Conservation (phyloP, 345 rosid species). For the Clausena lansium region DNA sequence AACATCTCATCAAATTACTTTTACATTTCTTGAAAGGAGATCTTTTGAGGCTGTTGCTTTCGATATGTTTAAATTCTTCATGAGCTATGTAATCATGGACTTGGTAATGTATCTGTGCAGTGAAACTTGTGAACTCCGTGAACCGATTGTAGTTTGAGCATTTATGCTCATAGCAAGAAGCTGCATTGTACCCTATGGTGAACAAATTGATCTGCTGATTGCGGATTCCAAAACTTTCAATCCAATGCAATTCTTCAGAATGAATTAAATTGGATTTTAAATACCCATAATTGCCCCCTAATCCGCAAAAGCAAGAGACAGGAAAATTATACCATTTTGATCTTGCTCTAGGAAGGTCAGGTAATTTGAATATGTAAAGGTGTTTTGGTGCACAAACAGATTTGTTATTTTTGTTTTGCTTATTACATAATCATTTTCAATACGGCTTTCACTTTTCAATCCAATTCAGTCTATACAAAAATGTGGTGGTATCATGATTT, state of each 20-base stretch:
- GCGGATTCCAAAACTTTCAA: too few species aligned
- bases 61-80: not conserved
- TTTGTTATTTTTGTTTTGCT: not conserved
- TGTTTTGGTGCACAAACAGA: not conserved
- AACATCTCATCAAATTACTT: not conserved
- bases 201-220: not conserved
- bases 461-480: too few species aligned
- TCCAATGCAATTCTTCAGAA: too few species aligned
- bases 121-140: not conserved
- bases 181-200: not conserved
- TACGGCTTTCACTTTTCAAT: too few species aligned
- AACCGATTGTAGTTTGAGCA: not conserved
- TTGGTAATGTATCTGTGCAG: conserved; percentile 1
- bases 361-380: not conserved
- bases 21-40: not conserved
- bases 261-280: too few species aligned
- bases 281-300: too few species aligned
- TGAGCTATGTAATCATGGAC: not conserved
- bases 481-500: too few species aligned
- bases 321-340: not conserved
- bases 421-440: not conserved
- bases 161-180: not conserved
- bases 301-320: too few species aligned
- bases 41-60: not conserved
- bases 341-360: not conserved